Conservation (phyloP, 2,329 filamentous ascomycete genomes). For the Aureobasidium sp. region DNA sequence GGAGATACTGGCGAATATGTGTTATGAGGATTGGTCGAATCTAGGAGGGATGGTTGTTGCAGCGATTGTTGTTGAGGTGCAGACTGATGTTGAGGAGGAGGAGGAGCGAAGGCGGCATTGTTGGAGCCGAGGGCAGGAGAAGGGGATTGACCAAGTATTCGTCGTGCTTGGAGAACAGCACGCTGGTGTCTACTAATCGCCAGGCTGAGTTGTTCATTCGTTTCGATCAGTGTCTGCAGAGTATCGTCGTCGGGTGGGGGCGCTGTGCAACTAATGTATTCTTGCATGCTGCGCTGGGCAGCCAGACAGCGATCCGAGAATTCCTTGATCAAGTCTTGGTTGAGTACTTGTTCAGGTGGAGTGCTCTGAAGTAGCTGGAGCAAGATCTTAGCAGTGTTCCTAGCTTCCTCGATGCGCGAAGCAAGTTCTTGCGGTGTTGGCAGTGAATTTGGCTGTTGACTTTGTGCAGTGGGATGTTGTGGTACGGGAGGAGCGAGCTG, state of each 20-base stretch:
- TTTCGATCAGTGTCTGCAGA: slow-evolving; percentile 87
- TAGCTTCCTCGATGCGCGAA: slow-evolving; percentile 80
- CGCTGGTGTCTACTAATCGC: slow-evolving; percentile 80
- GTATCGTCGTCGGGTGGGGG: slow-evolving; percentile 87
- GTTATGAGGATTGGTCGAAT: not conserved
- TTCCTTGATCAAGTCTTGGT: slow-evolving; percentile 86
- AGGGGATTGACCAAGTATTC: slow-evolving; percentile 29
- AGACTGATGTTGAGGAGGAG: not conserved
- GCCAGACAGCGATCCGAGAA: slow-evolving; percentile 80
- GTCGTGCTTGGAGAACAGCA: slow-evolving; percentile 57
- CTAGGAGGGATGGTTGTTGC: not conserved
- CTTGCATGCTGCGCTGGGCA: slow-evolving; percentile 74
- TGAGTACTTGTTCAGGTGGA: slow-evolving; percentile 63
- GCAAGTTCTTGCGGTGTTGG: slow-evolving; percentile 72
- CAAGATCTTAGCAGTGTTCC: slow-evolving; percentile 85
- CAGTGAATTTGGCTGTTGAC: slow-evolving; percentile 36
- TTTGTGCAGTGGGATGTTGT: slow-evolving; percentile 2
- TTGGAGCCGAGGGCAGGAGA: slow-evolving; percentile 17
- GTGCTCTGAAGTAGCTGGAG: slow-evolving; percentile 86
- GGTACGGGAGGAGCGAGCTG: not conserved
- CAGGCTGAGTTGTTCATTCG: slow-evolving; percentile 81
- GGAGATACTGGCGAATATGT: slow-evolving; percentile 7
- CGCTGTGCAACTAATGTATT: slow-evolving; percentile 73
- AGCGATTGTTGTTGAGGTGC: not conserved
- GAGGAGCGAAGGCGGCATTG: not conserved